A percentile compares a stretch with the other conserved stretches of the same genome.
These are phyloP conservation scores for Exophiala calicioides DNA, from an alignment of 2,329 filamentous ascomycete genomes.

Conservation along the genomic window DNA sequence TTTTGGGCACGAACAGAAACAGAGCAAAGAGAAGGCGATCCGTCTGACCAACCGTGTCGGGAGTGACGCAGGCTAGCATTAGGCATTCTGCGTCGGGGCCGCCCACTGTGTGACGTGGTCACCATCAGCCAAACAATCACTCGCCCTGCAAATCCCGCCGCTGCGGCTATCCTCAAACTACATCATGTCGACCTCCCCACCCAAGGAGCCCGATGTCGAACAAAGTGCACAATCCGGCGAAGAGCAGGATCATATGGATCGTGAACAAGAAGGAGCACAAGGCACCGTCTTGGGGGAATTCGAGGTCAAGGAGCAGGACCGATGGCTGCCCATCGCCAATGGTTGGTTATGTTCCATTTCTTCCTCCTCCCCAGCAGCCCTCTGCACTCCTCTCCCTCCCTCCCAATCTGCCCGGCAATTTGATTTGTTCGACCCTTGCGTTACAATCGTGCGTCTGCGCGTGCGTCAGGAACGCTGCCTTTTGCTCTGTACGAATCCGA, in stretches of 20 bases:
- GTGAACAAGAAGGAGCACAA: constrained; percentile 66
- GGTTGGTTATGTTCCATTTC: constrained; percentile 67
- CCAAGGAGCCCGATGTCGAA: constrained; percentile 83
- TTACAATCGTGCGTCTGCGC: constrained; percentile 37
- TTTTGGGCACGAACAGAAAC: constrained; percentile 28
- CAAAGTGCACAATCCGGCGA: constrained; percentile 91
- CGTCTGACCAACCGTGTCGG: constrained; percentile 24
- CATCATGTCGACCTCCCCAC: constrained; percentile 93
- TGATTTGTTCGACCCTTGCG: constrained; percentile 56
- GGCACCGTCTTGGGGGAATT: constrained; percentile 81
- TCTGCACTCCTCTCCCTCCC: constrained; percentile 7
- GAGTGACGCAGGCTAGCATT: constrained; percentile 31
- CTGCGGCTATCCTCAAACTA: constrained; percentile 52
- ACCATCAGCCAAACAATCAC: constrained; percentile 39
- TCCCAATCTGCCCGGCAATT: constrained; percentile 35
- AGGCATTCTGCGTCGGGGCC: constrained; percentile 25
- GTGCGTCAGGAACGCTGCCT: constrained; percentile 28
- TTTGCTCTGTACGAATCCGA: constrained; percentile 26
- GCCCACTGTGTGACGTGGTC: constrained; percentile 46
- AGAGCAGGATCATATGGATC: constrained; percentile 86
- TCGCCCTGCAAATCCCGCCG: constrained; percentile 40
- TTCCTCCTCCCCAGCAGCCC: constrained; percentile 12
- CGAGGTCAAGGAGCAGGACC: constrained; percentile 98
- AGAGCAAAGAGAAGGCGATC: constrained; percentile 19
- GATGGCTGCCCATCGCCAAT: constrained; percentile 99